Base-by-base conservation (phyloP, 805 yeast genomes). In the Starmerella geochares region DNA sequence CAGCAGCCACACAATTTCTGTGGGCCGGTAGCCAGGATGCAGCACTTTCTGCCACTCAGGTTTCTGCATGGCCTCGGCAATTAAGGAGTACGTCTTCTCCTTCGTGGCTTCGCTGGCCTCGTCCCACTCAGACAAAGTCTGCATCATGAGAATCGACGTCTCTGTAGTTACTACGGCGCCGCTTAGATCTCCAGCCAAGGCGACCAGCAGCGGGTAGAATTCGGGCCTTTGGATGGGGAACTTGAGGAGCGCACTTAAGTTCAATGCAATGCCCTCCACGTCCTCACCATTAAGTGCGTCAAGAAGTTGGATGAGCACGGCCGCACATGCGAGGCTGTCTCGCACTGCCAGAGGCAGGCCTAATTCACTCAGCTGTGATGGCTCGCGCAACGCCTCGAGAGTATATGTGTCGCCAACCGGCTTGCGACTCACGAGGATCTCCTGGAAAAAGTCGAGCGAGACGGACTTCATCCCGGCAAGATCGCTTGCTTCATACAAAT, bases 201-300 rank as follows among this genome's bases (percentile, higher is more conserved):
- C 58, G 1, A 56, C 55, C 0, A 58, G 45, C 39, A 58, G 48
- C 21, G 61, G 60, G 32, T 46, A 48, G 54, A 49, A 54, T 47
- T 52, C 51, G 11, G 47, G 10, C 1, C 50, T 52, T 1, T 47
- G 52, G 16, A 23, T 39, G 3, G 59, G 56, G 36, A 51, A 42
- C n/a, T 19, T 20, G 14, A 55, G 43, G 11, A 55, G 47, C 3
- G 47, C 49, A 4, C 33, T 35, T 14, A 52, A 32, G 35, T 36
- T 42, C 4, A 3, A 28, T 5, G 52, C 33, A 23, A 42, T 31
- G 4, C 33, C 49, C 4, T 19, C 41, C 11, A 27, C 31, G 19
- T 48, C 47, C n/a, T 46, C 54, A 2, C 41, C 46, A 1, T 32
- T 33, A 11, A 39, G 16, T 1, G 47, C 54, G n/a, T 45, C 52